Conservation (phyloP, 257 asterid species). For the Leptodermis oblonga region DNA sequence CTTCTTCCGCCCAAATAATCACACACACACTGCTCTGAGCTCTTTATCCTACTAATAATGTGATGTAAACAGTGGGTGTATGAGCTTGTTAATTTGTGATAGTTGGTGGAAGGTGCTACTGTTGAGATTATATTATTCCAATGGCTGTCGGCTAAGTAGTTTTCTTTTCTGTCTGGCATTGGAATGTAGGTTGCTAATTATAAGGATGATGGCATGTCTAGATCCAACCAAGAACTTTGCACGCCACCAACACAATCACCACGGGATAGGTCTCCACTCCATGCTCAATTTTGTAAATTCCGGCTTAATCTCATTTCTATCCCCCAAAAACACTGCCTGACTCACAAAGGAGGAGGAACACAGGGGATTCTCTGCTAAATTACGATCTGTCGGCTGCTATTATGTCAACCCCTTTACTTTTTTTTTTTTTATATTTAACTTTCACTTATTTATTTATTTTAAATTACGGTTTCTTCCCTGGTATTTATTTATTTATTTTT, state of each 20-base stretch:
- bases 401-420: too few relatives aligned
- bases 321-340: too few relatives aligned
- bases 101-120: not conserved
- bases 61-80: too few relatives aligned
- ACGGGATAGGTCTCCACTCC: not conserved
- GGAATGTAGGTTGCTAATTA: not conserved
- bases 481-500: too few relatives aligned
- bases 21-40: too few relatives aligned
- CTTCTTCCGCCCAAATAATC: too few relatives aligned
- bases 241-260: not conserved
- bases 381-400: not conserved
- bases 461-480: too few relatives aligned
- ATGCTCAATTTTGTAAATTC: not conserved
- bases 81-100: too few relatives aligned
- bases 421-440: not conserved
- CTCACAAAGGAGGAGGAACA: not conserved
- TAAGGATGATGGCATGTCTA: not conserved
- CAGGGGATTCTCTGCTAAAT: slow-evolving; percentile 18
- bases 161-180: not conserved
- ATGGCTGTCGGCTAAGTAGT: not conserved
- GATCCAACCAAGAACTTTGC: not conserved
- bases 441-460: not conserved
- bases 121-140: too few relatives aligned
- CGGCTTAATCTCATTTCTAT: not conserved
- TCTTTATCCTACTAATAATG: too few relatives aligned